Percentiles rank a stretch among this genome's conserved stretches.
These are phyloP conservation scores for Podaxis sp. DNA, from an alignment of 768 basidiomycete genomes.

Conservation along the genomic window DNA sequence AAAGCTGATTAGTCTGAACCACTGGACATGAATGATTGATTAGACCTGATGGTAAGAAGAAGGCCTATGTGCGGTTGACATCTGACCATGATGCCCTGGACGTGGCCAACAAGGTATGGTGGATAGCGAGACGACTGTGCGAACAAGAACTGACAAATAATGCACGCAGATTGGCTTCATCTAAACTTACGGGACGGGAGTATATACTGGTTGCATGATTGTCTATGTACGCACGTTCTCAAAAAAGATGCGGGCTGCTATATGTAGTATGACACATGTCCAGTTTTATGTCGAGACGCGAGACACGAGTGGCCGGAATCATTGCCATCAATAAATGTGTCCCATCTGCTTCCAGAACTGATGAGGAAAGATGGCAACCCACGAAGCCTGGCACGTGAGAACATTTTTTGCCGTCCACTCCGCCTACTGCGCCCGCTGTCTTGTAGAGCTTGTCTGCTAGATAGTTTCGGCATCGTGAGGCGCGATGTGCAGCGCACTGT, in stretches of 20 bases:
- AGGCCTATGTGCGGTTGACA: constrained; percentile 95
- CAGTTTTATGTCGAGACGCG: neutral
- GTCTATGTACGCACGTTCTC: neutral
- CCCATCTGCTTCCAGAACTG: neutral
- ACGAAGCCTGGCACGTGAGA: neutral
- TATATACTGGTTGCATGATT: neutral
- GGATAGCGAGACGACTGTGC: constrained; percentile 3
- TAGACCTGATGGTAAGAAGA: constrained; percentile 98
- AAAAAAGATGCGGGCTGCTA: neutral
- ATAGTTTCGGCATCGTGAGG: too few species aligned
- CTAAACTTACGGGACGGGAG: constrained; percentile 33
- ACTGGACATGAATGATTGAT: neutral
- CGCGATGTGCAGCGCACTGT: too few species aligned
- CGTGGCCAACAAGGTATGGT: constrained; percentile 88
- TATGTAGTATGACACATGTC: neutral
- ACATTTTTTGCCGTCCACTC: neutral
- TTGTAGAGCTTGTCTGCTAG: neutral
- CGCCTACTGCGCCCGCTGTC: neutral
- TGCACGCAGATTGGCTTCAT: constrained; percentile 84
- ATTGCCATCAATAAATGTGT: neutral
- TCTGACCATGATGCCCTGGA: constrained; percentile 96
- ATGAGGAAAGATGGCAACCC: constrained; percentile 7
- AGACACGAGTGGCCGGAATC: neutral
- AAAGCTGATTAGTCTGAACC: neutral
- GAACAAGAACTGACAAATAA: neutral